These are phyloP conservation scores for Phialophora macrospora DNA, from an alignment of 2,329 filamentous ascomycete species.

Conservation along the genomic window DNA sequence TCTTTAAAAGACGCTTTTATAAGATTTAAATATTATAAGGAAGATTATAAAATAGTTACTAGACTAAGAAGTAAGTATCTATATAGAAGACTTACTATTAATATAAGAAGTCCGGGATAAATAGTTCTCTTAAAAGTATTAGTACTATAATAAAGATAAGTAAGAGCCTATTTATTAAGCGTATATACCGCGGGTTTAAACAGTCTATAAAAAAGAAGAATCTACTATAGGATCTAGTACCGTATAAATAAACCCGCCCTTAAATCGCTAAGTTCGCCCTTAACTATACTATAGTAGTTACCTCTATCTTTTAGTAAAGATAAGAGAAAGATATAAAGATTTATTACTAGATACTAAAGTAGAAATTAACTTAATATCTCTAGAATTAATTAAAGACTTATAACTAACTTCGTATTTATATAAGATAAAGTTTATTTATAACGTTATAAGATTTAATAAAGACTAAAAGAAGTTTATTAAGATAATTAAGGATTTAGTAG, in stretches of 20 bases:
- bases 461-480: background rate
- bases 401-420: background rate
- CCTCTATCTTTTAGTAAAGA: conserved; percentile 1
- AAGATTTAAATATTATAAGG: too few relatives aligned
- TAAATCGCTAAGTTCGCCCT: background rate
- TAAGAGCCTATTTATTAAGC: conserved; percentile 1
- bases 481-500: conserved; percentile 11
- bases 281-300: conserved; percentile 3
- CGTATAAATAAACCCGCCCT: background rate
- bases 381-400: background rate
- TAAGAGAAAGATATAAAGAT: too few relatives aligned
- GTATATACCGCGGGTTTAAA: background rate
- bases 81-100: too few relatives aligned
- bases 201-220: background rate
- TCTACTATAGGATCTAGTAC: background rate
- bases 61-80: too few relatives aligned
- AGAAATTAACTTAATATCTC: conserved; percentile 3
- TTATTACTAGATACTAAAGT: background rate
- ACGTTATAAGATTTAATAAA: too few relatives aligned
- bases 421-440: conserved; percentile 1
- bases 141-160: conserved; percentile 3
- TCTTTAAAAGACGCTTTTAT: too few relatives aligned
- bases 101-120: too few relatives aligned
- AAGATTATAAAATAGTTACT: too few relatives aligned
- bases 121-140: too few relatives aligned